Evolutionary conservation across 106 monocot species (phyloP).

Genomic region (Chionographis japonica): DNA sequence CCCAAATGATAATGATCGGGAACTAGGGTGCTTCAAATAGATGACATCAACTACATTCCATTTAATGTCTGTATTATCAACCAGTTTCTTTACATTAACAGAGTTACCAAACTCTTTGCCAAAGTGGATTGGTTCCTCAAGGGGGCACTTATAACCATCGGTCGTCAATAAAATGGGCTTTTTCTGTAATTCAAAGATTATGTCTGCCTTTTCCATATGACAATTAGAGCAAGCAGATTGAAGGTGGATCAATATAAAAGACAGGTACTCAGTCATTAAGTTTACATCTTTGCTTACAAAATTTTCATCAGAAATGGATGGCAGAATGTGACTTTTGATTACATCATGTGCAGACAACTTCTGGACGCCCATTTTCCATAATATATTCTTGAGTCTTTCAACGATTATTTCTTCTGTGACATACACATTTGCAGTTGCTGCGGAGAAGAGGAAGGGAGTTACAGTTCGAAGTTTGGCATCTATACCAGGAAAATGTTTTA

Average conservation of each 20-base stretch:
- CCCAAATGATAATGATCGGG: slow-evolving; percentile 4
- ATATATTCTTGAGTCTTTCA: slow-evolving; percentile 19
- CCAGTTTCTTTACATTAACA: slow-evolving; percentile 24
- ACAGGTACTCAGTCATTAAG: slow-evolving; percentile 49
- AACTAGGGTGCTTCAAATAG: slow-evolving; percentile 50
- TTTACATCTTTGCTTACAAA: slow-evolving; percentile 3
- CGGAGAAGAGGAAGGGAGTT: slow-evolving; percentile 21
- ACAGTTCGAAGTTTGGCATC: slow-evolving; percentile 44
- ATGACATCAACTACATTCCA: slow-evolving; percentile 44
- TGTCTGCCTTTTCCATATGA: slow-evolving; percentile 29
- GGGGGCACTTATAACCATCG: slow-evolving; percentile 48
- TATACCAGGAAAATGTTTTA: slow-evolving; percentile 31
- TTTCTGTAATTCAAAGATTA: slow-evolving; percentile 25
- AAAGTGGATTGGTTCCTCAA: slow-evolving; percentile 45
- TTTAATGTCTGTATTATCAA: slow-evolving; percentile 21
- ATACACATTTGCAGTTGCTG: slow-evolving; percentile 5
- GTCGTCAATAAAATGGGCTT: slow-evolving; percentile 34
- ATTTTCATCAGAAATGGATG: slow-evolving; percentile 17
- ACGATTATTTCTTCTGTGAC: slow-evolving; percentile 11
- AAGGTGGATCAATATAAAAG: slow-evolving; percentile 55
- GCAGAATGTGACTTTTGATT: slow-evolving; percentile 45
- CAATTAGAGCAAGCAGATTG: slow-evolving; percentile 37
- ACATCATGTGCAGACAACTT: slow-evolving; percentile 53
- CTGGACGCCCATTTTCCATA: slow-evolving; percentile 45
- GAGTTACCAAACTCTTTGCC: slow-evolving; percentile 44